Percentiles rank a stretch among this genome's conserved stretches.
These are phyloP conservation scores for Spergularia bocconei DNA, from an alignment of 148 eudicot genomes.

Conservation along the genomic window DNA sequence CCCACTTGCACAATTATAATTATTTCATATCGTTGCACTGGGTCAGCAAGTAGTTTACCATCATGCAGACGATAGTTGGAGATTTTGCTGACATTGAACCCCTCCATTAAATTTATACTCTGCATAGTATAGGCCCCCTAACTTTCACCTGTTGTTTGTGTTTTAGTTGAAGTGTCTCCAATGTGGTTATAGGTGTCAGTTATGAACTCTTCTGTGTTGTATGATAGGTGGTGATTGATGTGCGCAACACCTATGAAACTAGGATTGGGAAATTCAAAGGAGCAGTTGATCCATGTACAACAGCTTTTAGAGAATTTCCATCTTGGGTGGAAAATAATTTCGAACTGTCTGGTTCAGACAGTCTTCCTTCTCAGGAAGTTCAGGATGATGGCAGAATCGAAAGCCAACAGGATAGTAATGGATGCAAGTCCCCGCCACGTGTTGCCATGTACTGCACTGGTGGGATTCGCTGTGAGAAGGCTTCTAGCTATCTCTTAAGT, in stretches of 20 bases:
- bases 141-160: too few relatives aligned
- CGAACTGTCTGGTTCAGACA: constrained; percentile 43
- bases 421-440: constrained; percentile 51
- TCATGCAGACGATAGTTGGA: too few relatives aligned
- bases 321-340: constrained; percentile 75
- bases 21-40: too few relatives aligned
- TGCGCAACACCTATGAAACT: constrained; percentile 84
- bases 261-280: constrained; percentile 91
- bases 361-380: constrained; percentile 30
- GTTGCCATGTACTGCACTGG: constrained; percentile 99
- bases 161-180: background rate
- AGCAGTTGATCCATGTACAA: constrained; percentile 89
- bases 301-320: constrained; percentile 88
- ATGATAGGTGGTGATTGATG: constrained; percentile 87
- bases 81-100: too few relatives aligned
- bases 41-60: too few relatives aligned
- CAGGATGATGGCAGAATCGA: constrained; percentile 30
- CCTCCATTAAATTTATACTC: too few relatives aligned
- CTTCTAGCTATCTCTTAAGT: constrained; percentile 86
- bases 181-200: background rate
- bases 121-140: too few relatives aligned
- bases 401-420: constrained; percentile 29
- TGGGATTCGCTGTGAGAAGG: constrained; percentile 97
- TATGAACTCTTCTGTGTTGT: constrained; percentile 15
- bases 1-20: background rate